A percentile compares a stretch with the other conserved stretches of the same genome.
phyloP scores from a whole-genome alignment of 768 basidiomycete genomes.

The Phlebiopsis gigantea region DNA sequence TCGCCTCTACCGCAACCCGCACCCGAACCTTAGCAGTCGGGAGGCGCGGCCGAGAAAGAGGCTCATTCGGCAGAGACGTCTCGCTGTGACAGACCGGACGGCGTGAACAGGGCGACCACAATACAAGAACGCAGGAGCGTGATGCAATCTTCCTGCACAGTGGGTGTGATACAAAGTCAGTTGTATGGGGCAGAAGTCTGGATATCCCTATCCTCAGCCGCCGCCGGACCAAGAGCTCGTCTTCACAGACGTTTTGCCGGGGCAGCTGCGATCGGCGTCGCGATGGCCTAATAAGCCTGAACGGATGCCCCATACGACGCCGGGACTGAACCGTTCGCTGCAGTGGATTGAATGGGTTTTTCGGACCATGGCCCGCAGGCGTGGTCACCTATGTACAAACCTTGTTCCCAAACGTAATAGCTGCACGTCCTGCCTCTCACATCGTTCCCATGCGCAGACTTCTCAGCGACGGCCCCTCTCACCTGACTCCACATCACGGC shows the following conservation, averaged over 20 bases:
- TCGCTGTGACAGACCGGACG: background rate
- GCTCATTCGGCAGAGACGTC: background rate
- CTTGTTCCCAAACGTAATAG: conserved; percentile 1
- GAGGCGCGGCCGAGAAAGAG: background rate
- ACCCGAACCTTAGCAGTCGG: background rate
- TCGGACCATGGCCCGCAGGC: conserved; percentile 4
- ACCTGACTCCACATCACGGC: background rate
- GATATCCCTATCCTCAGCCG: background rate
- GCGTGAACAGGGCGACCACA: background rate
- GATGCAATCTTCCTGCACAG: background rate
- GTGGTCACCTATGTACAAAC: conserved; percentile 9
- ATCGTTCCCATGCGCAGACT: conserved; percentile 8
- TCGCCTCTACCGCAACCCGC: background rate
- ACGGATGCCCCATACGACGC: background rate
- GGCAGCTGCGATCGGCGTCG: background rate
- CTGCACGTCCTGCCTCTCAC: conserved; percentile 4
- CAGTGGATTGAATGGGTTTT: too few relatives aligned
- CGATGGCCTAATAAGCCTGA: background rate
- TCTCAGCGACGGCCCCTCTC: conserved; percentile 5
- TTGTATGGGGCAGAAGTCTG: background rate
- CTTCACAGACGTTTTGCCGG: background rate
- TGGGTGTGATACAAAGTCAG: background rate
- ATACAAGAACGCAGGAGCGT: background rate
- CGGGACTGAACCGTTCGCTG: background rate
- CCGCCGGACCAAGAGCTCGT: background rate